Base-by-base conservation (phyloP, 2,329 filamentous ascomycete genomes). In the Cryphonectria radicalis region DNA sequence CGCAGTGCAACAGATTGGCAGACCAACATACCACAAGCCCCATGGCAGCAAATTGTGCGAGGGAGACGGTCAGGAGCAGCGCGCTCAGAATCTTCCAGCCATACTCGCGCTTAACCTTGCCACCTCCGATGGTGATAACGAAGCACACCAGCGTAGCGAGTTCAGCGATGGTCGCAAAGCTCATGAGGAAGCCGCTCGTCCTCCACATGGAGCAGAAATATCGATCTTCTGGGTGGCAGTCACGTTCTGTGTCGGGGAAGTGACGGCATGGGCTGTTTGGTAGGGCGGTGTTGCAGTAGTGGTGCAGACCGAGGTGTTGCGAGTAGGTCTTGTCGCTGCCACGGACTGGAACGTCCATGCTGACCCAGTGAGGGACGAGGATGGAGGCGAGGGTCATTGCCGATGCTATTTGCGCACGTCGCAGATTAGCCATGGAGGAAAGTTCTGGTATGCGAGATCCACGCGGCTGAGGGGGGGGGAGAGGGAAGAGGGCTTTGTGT, bases 171-270 rank as follows among this genome's bases (percentile, higher is more conserved):
- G 94, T 89, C 10, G 92, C 88, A 76, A 98, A 93, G 67, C 91
- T 72, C 84, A 97, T 94, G 74, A 97, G 82, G 82, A 98, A 98
- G 35, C 93, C 94, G 50, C 94, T 90, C 37, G 90, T 93, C 72
- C 93, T 89, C 95, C 95, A 99, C 87, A 97, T 92, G 76, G 90
- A 92, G 85, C 96, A 98, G 82, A 98, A 98, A 77, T 90, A 89
- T 67, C 89, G 87, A 76, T 91, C 88, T 67, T 89, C 87, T 76
- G 86, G 87, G 69, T 84, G 83, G 81, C 93, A 95, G 72, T 74
- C 73, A 79, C 93, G 90, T 70, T 88, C 84, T 68, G 87, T 83
- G 74, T 86, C 85, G 4, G 93, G 93, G 80, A 94, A 96, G 43
- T 84, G 82, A 35, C 85, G 84, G 80, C 92, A 95, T 63, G 82